Evolutionary conservation across 805 yeast species (phyloP), one percentile per base, ranked within the genome.

Genomic region (Brettanomyces bruxellensis): DNA sequence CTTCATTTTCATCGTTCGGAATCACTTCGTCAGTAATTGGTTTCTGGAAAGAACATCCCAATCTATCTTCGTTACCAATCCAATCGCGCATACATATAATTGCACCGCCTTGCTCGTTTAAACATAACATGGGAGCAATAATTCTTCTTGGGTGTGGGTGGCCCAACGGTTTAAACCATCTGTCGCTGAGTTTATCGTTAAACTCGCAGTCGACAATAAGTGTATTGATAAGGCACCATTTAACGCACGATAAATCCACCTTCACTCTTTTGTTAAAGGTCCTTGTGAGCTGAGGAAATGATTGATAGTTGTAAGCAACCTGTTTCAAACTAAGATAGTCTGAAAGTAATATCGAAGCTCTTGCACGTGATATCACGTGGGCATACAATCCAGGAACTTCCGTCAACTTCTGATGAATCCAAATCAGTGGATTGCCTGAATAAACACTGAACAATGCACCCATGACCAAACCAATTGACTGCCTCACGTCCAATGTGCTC

Each of bases 31-130:
- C 72, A 2, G 58, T 52, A n/a, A 53, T 37, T 13, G 65, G 61
- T 4, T 66, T 66, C 36, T 67, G 60, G 34, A 73, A 62, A 1
- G 67, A 56, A 41, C 78, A 70, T 4, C 86, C 86, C 46, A 83
- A 56, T 42, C 76, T 76, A 22, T 82, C 86, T 46, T 77, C 77
- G 4, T 77, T 77, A 3, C 87, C 89, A 13, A 90, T 68, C 88
- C 96, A 91, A 62, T 93, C 99, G 53, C 95, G 73, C 74, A 89
- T 77, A 1, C 97, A 80, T 5, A 93, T 79, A 11, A 90, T 89
- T 78, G 91, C 86, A 2, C 99, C 99, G 34, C 99, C 99, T 57
- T 89, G 95, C 59, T 93, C 99, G 52, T 86, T 79, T 43, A 93
- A 68, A 0, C 96, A 85, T 40, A 93, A 69, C 70, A 93, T 76